A percentile compares a stretch with the other conserved stretches of the same genome.
Evolutionary conservation across 306 rosid species (phyloP).

Genomic region (Begonia masoniana): DNA sequence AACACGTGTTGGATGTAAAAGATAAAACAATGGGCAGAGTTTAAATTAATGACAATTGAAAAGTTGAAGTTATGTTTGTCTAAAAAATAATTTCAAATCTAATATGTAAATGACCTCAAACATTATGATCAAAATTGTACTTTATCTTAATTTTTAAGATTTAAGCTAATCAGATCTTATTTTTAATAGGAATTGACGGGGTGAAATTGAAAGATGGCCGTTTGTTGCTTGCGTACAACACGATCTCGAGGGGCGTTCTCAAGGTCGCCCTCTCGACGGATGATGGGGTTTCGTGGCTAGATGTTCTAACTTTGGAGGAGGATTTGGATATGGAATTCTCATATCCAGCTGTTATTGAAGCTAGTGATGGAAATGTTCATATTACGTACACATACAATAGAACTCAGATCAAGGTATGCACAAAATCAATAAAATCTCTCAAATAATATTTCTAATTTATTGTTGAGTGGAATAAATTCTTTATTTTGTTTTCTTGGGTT

Average conservation of each 20-base stretch:
- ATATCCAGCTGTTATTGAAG: constrained; percentile 87
- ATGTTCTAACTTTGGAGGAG: constrained; percentile 65
- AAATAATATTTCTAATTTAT: no score
- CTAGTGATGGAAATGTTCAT: constrained; percentile 59
- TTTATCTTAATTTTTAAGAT: no score
- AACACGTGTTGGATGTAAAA: no score
- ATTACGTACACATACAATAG: constrained; percentile 75
- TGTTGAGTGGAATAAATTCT: no score
- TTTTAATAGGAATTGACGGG: constrained; percentile 65
- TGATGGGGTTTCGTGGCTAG: constrained; percentile 81
- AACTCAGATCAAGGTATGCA: constrained; percentile 70
- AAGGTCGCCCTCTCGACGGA: constrained; percentile 69
- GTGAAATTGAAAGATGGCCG: constrained; percentile 76
- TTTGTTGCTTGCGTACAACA: constrained; percentile 58
- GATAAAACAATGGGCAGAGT: no score
- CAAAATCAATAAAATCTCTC: no score
- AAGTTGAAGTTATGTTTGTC: no score
- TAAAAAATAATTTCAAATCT: no score
- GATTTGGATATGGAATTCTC: constrained; percentile 61
- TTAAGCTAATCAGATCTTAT: background rate
- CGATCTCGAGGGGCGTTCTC: constrained; percentile 60
- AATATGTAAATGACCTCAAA: no score
- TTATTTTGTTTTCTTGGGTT: no score
- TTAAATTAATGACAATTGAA: no score
- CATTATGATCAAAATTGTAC: no score